Evolutionary conservation across 2,329 filamentous ascomycete genomes (phyloP).

Genomic region (Chrysoporthe puriensis): DNA sequence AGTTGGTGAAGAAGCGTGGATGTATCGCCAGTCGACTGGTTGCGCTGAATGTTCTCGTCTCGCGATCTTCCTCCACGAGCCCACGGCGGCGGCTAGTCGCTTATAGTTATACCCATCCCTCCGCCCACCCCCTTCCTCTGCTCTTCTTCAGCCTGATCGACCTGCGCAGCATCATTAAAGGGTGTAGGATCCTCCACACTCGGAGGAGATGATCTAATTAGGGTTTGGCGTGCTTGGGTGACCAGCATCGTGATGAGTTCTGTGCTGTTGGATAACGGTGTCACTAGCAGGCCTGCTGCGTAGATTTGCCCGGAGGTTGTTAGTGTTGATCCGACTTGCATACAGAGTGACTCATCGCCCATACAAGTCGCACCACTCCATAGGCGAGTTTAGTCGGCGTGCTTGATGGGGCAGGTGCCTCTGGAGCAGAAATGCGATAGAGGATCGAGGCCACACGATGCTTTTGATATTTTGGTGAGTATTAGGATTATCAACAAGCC

Average conservation of each 20-base stretch:
- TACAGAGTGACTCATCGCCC: neutral
- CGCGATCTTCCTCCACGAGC: neutral
- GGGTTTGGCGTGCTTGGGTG: too few relatives aligned
- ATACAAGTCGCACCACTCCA: neutral
- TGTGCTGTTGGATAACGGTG: neutral
- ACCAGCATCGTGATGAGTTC: neutral
- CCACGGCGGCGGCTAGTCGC: neutral
- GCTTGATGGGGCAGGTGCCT: neutral
- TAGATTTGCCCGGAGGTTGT: neutral
- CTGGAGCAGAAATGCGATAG: neutral
- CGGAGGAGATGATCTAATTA: too few relatives aligned
- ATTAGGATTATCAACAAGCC: too few relatives aligned
- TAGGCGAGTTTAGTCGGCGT: neutral
- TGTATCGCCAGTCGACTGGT: neutral
- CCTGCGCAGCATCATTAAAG: neutral
- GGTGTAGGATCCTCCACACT: too few relatives aligned
- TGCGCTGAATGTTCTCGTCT: too few relatives aligned
- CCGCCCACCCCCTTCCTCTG: neutral
- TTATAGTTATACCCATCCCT: neutral
- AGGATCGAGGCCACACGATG: neutral
- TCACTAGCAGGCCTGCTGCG: neutral
- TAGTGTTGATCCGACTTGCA: neutral
- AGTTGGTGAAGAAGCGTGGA: too few relatives aligned
- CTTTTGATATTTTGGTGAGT: too few relatives aligned
- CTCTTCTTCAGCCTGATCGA: neutral